These are phyloP conservation scores for Pythium phragmiticola DNA, from an alignment of 352 stramenopile genomes.

Conservation along the genomic window DNA sequence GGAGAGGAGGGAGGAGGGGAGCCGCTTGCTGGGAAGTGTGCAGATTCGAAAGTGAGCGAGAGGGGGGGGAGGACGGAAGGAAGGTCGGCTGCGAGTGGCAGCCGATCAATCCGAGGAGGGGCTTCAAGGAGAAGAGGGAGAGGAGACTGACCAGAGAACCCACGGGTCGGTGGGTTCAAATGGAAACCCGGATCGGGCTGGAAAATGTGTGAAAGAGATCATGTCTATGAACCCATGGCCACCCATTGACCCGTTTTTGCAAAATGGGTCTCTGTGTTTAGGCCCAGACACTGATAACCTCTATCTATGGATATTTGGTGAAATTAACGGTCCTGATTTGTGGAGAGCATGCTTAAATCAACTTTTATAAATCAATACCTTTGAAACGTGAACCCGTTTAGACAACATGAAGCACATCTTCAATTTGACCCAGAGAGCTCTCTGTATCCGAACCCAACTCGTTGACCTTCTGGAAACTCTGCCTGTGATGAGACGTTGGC, in stretches of 20 bases:
- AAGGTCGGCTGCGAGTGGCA: neutral
- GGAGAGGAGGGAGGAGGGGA: slow-evolving; percentile 2
- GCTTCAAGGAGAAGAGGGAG: slow-evolving; percentile 18
- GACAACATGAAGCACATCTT: neutral
- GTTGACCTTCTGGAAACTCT: neutral
- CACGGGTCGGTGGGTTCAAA: slow-evolving; percentile 14
- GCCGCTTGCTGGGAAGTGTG: slow-evolving; percentile 9
- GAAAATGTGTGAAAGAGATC: neutral
- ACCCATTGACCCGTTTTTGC: slow-evolving; percentile 5
- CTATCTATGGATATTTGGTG: neutral
- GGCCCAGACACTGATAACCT: slow-evolving; percentile 6
- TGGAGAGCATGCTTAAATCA: neutral
- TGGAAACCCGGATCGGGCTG: slow-evolving; percentile 7
- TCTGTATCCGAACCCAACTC: neutral
- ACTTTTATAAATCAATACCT: slow-evolving; percentile 13
- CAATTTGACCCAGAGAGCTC: neutral
- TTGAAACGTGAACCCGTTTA: neutral
- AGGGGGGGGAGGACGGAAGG: neutral
- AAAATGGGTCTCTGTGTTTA: slow-evolving; percentile 18
- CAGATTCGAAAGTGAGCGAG: slow-evolving; percentile 34
- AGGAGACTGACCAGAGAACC: slow-evolving; percentile 8
- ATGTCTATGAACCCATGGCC: neutral
- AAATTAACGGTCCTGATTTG: slow-evolving; percentile 16
- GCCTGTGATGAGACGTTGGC: neutral
- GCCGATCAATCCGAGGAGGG: neutral